Evolutionary conservation across 495 filamentous ascomycete genomes (phyloP), one percentile per base, ranked within the genome.

Genomic region (Aspergillus cristatus): DNA sequence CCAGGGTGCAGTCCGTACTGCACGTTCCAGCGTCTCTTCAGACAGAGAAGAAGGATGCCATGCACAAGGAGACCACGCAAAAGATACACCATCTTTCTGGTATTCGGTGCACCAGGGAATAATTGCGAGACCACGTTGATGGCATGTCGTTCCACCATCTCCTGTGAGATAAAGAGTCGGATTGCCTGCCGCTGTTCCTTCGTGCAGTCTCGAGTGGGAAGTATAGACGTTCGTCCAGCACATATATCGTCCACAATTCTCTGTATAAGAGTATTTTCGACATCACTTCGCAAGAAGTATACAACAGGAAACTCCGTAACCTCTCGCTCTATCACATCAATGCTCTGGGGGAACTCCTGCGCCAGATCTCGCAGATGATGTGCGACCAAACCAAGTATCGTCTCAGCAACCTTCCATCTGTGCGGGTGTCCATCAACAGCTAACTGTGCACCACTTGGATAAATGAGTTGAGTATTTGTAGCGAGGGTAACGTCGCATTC

Each of bases 11-110:
- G 62, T 0, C 81, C 81, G 43, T 80, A 86, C 30, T 84, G 69
- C 6, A 88, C 20, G n/a, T 71, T 60, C 74, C 76, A 86, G 3
- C 83, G 61, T 48, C 84, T 84, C 14, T 76, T 66, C 0, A 86
- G 55, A 0, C 57, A 65, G 32, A 82, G 76, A 0, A 46, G 22
- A 0, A 86, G 50, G 0, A 85, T 66, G 0, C 73, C 68, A 14
- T 60, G 57, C 0, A 74, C 75, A 3, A 88, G 45, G 0, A 86
- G 56, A 0, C 81, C 80, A 5, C 78, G 60, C 0, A 85, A 51
- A 0, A 85, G 57, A 6, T 81, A 56, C 0, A 86, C 40, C 32
- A 20, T 41, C 0, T 30, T 32, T 6, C 13, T 29, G 8, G 14
- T n/a, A 5, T 14, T 20, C 1, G 34, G 12, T 7, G 14, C 15